Conservation (phyloP, 805 yeast genomes). For the Metschnikowia kunwiensis region DNA sequence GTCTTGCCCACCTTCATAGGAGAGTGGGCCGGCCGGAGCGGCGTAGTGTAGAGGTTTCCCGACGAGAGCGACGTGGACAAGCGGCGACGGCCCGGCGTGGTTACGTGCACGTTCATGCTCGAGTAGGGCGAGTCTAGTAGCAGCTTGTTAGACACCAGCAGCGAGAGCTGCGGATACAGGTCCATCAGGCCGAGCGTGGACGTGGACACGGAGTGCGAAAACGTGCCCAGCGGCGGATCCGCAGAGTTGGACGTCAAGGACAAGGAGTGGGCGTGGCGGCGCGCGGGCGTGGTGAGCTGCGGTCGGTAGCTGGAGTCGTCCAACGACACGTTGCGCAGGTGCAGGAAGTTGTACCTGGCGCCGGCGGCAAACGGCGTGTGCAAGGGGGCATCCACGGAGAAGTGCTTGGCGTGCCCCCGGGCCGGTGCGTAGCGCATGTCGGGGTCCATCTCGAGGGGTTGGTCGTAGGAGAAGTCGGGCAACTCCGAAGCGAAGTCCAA, state of each 20-base stretch:
- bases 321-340: constrained; percentile 21
- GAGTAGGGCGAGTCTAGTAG: constrained; percentile 32
- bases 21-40: constrained; percentile 25
- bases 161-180: constrained; percentile 35
- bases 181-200: constrained; percentile 32
- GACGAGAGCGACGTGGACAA: constrained; percentile 35
- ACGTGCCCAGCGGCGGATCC: constrained; percentile 19
- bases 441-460: constrained; percentile 8
- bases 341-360: constrained; percentile 12
- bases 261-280: constrained; percentile 10
- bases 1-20: constrained; percentile 30
- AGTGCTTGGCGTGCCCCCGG: constrained; percentile 21
- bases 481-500: constrained; percentile 18
- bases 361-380: constrained; percentile 23
- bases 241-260: constrained; percentile 14
- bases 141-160: constrained; percentile 36
- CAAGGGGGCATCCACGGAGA: constrained; percentile 18
- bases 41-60: constrained; percentile 29
- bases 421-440: constrained; percentile 3
- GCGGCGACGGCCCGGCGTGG: constrained; percentile 39
- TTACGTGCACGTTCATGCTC: constrained; percentile 10
- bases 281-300: neutral
- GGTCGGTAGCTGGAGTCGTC: constrained; percentile 15
- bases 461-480: constrained; percentile 17
- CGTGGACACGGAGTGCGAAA: constrained; percentile 12